Base-by-base conservation (phyloP, 148 eudicot species). In the Selenicereus undatus region DNA sequence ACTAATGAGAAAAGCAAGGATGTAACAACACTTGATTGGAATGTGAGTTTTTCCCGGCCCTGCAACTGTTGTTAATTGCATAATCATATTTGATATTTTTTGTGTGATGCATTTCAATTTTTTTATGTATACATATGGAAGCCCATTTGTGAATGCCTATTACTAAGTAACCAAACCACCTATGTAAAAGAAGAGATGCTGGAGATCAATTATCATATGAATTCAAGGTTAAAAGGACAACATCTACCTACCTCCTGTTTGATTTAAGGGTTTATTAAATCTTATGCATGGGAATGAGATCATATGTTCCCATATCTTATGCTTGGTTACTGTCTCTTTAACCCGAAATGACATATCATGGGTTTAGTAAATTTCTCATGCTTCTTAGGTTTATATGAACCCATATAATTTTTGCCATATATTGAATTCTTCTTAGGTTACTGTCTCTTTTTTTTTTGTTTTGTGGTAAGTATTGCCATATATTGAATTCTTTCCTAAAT, bases 21-120 rank as follows among this genome's bases (percentile, higher is more conserved):
- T 80, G 97, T 93, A 51, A 90, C 94, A 27, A 86, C 94, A 42
- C 91, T 93, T 80, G 94, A 93, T 81, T 93, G 97, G 97, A 93
- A 93, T 88, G 97, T 93, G 86, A 86, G 94, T 86, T 65, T 77
- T 78, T 39, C 3, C 8, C 8, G 2, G 3, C 7, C 8, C 45
- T 29, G 82, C 22, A 24, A 11, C 42, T 75, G 11, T 56, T 22
- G 11, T 8, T 58, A 30, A 65, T 75, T 82, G 32, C 78, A 26
- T 27, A 24, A 66, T 80, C 18, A 11, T 80, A 12, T 70, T 54
- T 76, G 73, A 24, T 75, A 36, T 78, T 43, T 69, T 42, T 81
- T 35, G 27, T 73, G 29, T 27, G 27, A 43, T 82, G 20, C 36
- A 30, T 78, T 39, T 52, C 26, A 32, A 12, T 60, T 48, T 48